Percentiles rank a stretch among this genome's conserved stretches.
Conservation (phyloP, 148 eudicot genomes). For the Rheum nobile region DNA sequence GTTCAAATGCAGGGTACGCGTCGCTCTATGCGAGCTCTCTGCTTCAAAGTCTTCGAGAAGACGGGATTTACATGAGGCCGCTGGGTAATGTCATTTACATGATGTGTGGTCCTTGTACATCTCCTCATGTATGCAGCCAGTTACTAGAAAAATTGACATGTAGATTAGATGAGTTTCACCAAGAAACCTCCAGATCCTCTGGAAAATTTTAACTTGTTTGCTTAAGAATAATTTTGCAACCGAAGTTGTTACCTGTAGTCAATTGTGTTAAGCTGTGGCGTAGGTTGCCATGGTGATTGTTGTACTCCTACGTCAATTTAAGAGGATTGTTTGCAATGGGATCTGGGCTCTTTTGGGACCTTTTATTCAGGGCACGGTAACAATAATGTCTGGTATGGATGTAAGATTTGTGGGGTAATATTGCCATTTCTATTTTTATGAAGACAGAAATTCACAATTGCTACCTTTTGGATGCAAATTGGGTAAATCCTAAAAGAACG, state of each 20-base stretch:
- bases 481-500: too few relatives aligned
- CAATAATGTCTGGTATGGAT: too few relatives aligned
- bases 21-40: conserved; percentile 58
- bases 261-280: not conserved
- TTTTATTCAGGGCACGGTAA: too few relatives aligned
- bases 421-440: too few relatives aligned
- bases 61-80: conserved; percentile 79
- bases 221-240: not conserved
- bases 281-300: not conserved
- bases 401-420: too few relatives aligned
- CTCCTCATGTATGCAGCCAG: conserved; percentile 39
- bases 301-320: not conserved
- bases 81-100: conserved; percentile 84
- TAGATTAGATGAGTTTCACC: conserved; percentile 62
- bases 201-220: not conserved
- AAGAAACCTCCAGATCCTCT: not conserved
- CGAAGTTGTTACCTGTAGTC: not conserved
- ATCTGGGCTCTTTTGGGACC: too few relatives aligned
- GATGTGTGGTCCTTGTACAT: conserved; percentile 91
- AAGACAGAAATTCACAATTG: too few relatives aligned
- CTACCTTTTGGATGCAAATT: too few relatives aligned
- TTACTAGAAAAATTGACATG: conserved; percentile 37
- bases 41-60: conserved; percentile 52
- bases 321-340: not conserved
- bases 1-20: conserved; percentile 63